Percentiles rank a stretch among this genome's conserved stretches.
Conservation (phyloP, 352 stramenopile genomes). For the Phytophthora fragariae region DNA sequence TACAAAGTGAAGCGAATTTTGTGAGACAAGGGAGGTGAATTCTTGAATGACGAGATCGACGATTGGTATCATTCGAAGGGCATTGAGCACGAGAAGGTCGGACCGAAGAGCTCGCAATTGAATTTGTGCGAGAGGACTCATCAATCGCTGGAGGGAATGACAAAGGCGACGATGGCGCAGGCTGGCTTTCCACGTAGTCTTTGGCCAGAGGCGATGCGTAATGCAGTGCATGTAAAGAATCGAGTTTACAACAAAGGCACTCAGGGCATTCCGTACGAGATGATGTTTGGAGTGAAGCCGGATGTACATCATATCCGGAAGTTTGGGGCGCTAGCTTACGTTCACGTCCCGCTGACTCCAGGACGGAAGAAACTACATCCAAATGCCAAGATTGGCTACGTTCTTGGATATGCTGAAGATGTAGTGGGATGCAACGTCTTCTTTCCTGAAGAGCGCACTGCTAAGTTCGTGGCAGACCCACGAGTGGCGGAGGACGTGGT, state of each 20-base stretch:
- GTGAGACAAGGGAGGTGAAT: too few species aligned
- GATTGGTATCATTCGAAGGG: slow-evolving; percentile 6
- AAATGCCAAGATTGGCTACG: slow-evolving; percentile 19
- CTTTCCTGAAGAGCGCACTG: too few species aligned
- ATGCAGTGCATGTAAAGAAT: slow-evolving; percentile 24
- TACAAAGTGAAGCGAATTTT: too few species aligned
- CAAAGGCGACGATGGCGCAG: slow-evolving; percentile 16
- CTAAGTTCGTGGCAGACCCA: too few species aligned
- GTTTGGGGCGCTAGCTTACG: slow-evolving; percentile 19
- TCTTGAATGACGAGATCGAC: too few species aligned
- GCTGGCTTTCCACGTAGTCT: slow-evolving; percentile 17
- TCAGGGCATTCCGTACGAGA: slow-evolving; percentile 16
- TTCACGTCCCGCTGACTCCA: slow-evolving; percentile 12
- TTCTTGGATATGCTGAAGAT: background rate
- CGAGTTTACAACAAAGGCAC: slow-evolving; percentile 16
- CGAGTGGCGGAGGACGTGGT: too few species aligned
- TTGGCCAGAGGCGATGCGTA: background rate
- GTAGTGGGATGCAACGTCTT: too few species aligned
- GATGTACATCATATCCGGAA: slow-evolving; percentile 23
- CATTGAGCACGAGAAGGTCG: slow-evolving; percentile 12
- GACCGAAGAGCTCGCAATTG: slow-evolving; percentile 16
- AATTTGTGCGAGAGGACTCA: slow-evolving; percentile 15
- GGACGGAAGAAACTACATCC: slow-evolving; percentile 5
- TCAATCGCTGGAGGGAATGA: slow-evolving; percentile 11
- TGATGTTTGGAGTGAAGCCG: slow-evolving; percentile 17